phyloP scores from a whole-genome alignment of 1,284 basidiomycete genomes.

The Ustilago sp. region DNA sequence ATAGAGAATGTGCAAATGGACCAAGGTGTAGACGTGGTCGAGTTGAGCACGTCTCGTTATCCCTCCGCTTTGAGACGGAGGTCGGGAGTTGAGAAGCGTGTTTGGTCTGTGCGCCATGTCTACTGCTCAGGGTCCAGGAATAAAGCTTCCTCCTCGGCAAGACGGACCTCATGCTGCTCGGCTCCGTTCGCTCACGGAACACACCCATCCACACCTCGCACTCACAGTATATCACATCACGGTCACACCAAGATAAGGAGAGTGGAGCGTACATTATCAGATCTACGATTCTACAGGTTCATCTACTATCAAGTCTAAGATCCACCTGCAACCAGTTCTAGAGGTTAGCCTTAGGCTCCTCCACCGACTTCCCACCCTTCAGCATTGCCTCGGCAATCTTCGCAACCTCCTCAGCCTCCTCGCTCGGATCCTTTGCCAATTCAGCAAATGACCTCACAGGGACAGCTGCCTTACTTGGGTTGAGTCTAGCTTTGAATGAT shows the following conservation, averaged over 20 bases:
- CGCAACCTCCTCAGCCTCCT: conserved; percentile 38
- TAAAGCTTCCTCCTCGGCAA: not conserved
- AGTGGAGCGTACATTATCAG: conserved; percentile 12
- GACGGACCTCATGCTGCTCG: not conserved
- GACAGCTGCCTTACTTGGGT: conserved; percentile 70
- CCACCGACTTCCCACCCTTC: conserved; percentile 13
- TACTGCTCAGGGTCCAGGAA: too few species aligned
- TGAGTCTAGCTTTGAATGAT: conserved; percentile 78
- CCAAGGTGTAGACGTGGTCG: too few species aligned
- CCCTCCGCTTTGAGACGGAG: not conserved
- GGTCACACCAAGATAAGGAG: not conserved
- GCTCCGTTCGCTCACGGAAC: not conserved
- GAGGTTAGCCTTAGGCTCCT: conserved; percentile 39
- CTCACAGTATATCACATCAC: not conserved
- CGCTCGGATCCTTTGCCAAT: conserved; percentile 41
- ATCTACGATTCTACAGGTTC: too few species aligned
- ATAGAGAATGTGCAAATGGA: too few species aligned
- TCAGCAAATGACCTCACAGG: conserved; percentile 68
- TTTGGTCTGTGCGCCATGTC: not conserved
- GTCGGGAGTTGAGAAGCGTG: not conserved
- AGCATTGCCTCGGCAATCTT: conserved; percentile 18
- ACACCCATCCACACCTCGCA: too few species aligned
- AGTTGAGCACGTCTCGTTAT: not conserved
- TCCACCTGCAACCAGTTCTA: conserved; percentile 14
- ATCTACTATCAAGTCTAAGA: not conserved